Conservation (phyloP, 805 yeast genomes). For the Danielia oregonensis region DNA sequence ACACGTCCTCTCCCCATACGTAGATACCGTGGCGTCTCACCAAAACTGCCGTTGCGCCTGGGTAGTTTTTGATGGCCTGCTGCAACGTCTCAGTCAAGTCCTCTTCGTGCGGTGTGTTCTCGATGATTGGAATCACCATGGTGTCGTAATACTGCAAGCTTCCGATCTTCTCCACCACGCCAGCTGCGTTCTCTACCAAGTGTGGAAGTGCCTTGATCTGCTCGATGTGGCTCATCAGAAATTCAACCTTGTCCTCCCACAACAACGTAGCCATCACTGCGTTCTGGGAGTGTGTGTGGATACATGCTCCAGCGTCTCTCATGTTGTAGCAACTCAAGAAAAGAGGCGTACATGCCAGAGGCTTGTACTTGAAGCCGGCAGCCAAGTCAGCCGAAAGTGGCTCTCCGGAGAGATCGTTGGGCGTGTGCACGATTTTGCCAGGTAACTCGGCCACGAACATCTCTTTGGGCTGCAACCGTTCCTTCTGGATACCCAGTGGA, state of each 20-base stretch:
- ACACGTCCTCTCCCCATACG: constrained; percentile 92
- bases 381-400: constrained; percentile 31
- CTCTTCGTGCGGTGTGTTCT: constrained; percentile 85
- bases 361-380: constrained; percentile 52
- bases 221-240: constrained; percentile 76
- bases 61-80: constrained; percentile 63
- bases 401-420: constrained; percentile 33
- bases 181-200: constrained; percentile 27
- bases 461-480: constrained; percentile 75
- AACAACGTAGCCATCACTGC: constrained; percentile 80
- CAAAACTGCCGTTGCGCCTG: constrained; percentile 77
- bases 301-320: constrained; percentile 84
- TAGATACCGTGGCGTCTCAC: constrained; percentile 93
- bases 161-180: constrained; percentile 55
- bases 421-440: constrained; percentile 54
- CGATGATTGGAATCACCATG: constrained; percentile 83
- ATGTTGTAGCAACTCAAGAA: constrained; percentile 67
- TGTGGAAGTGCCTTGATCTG: constrained; percentile 90
- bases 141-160: constrained; percentile 70
- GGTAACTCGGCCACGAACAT: constrained; percentile 71
- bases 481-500: constrained; percentile 97
- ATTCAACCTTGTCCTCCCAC: constrained; percentile 58
- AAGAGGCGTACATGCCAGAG: constrained; percentile 92
- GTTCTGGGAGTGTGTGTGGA: constrained; percentile 88
- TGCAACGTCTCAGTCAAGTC: constrained; percentile 67